These are phyloP conservation scores for Fusarium sp. DNA, from an alignment of 2,329 filamentous ascomycete species.

Conservation along the genomic window DNA sequence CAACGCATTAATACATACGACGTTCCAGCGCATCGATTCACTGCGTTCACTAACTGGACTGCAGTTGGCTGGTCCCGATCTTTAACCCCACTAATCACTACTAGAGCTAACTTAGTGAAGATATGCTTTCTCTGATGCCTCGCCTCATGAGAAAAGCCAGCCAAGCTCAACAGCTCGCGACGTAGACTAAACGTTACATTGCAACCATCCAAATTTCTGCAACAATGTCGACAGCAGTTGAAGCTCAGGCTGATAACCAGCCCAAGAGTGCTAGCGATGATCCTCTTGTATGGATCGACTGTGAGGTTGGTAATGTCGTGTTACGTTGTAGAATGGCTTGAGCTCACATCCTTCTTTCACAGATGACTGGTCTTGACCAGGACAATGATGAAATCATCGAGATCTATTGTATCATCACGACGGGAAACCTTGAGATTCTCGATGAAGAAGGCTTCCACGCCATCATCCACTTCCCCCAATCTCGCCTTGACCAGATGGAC, in stretches of 20 bases:
- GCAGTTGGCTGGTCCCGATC: constrained; percentile 12
- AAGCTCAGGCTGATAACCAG: constrained; percentile 29
- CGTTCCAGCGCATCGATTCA: constrained; percentile 45
- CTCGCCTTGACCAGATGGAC: constrained; percentile 81
- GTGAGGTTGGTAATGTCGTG: constrained; percentile 56
- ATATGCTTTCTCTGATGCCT: constrained; percentile 12
- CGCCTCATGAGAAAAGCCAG: constrained; percentile 15
- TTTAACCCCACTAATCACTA: constrained; percentile 26
- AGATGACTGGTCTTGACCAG: constrained; percentile 87
- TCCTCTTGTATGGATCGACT: constrained; percentile 88
- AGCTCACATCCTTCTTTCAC: constrained; percentile 24
- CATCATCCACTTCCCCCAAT: constrained; percentile 77
- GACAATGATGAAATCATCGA: constrained; percentile 87
- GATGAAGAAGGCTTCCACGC: constrained; percentile 83
- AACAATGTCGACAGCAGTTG: constrained; percentile 29
- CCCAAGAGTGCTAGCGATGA: constrained; percentile 55
- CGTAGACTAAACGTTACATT: constrained; percentile 27
- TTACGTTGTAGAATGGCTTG: constrained; percentile 13
- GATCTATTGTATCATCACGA: constrained; percentile 92
- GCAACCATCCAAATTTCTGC: constrained; percentile 9
- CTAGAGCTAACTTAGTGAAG: constrained; percentile 9
- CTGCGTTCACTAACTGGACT: constrained; percentile 5
- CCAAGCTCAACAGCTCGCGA: not conserved
- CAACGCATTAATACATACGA: constrained; percentile 44
- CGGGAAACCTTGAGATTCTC: constrained; percentile 78